Base-by-base conservation (phyloP, 257 asterid genomes). In the Capsicum baccatum region DNA sequence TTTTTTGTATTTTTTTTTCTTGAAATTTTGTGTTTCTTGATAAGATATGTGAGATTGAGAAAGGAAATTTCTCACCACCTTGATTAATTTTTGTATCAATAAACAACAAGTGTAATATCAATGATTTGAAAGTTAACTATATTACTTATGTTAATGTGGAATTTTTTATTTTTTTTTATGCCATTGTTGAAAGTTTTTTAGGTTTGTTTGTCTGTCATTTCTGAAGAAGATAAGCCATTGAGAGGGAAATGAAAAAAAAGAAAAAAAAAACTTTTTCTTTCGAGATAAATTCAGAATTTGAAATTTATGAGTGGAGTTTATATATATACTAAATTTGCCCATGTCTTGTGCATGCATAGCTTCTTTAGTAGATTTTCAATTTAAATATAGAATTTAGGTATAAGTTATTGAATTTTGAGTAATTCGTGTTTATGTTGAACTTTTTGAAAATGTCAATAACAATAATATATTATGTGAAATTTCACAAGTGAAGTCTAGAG, bases 91-190 rank as follows among this genome's bases (percentile, higher is more conserved):
- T 44, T 44, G 48, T 33, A 66, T 66, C 48, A 66, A 66, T 66
- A 66, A 63, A 66, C 37, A 33, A 66, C 48, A 35, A 66, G 71
- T 66, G 73, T 66, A 66, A 66, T 66, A 35, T 66, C 48, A 68
- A 78, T 78, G 64, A 33, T 52, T 52, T 78, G 81, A 26, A 69
- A 54, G 50, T 74, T 74, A 66, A 71, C 47, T 8, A 19, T 74
- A 50, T 7, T 62, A 50, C 19, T 52, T 44, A 78, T 54, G 64
- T 52, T 44, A 52, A 26, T 6, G 48, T 78, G 35, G 79, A 42
- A 42, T 12, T 26, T 26, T 26, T 26, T 26, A 7, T 59, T 59
- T 39, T 62, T 6, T 6, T 63, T 63, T 13, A 50, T 52, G 62
- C 47, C 62, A 76, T 76, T 76, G 63, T 21, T 33, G 66, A 54